Percentiles rank a stretch among this genome's conserved stretches.
These are phyloP conservation scores for Penicillium digitatum DNA, from an alignment of 2,329 filamentous ascomycete genomes.

Conservation along the genomic window DNA sequence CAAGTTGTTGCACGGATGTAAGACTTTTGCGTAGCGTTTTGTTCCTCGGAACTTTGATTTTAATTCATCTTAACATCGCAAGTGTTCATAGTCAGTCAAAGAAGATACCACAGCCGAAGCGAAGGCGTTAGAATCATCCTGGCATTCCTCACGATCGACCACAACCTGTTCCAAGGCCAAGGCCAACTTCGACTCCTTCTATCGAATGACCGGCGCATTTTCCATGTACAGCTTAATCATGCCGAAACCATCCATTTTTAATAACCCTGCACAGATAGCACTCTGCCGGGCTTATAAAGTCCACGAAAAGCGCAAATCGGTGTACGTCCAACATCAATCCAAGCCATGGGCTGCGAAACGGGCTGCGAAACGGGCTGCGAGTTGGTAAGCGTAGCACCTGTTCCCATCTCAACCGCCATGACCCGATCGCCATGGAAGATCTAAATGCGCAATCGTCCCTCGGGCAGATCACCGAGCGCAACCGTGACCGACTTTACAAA, in stretches of 20 bases:
- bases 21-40: background rate
- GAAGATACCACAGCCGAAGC: slow-evolving; percentile 25
- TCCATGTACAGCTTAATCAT: slow-evolving; percentile 25
- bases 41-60: background rate
- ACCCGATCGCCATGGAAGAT: slow-evolving; percentile 27
- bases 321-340: slow-evolving; percentile 26
- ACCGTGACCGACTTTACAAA: slow-evolving; percentile 17
- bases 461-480: slow-evolving; percentile 14
- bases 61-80: background rate
- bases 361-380: slow-evolving; percentile 22
- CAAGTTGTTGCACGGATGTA: background rate
- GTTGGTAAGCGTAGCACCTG: slow-evolving; percentile 14
- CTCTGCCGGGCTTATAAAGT: slow-evolving; percentile 22
- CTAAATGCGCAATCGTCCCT: slow-evolving; percentile 21
- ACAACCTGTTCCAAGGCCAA: slow-evolving; percentile 24
- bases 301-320: slow-evolving; percentile 26
- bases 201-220: slow-evolving; percentile 20
- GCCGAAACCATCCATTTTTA: slow-evolving; percentile 27
- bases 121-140: slow-evolving; percentile 23
- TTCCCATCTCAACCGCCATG: slow-evolving; percentile 24
- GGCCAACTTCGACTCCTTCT: slow-evolving; percentile 24
- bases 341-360: slow-evolving; percentile 20
- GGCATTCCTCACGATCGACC: slow-evolving; percentile 17
- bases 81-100: slow-evolving; percentile 17
- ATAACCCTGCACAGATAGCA: slow-evolving; percentile 24